A percentile compares a stretch with the other conserved stretches of the same genome.
Conservation (phyloP, 176 grass and related monocot genomes). For the Elymus sibiricus region DNA sequence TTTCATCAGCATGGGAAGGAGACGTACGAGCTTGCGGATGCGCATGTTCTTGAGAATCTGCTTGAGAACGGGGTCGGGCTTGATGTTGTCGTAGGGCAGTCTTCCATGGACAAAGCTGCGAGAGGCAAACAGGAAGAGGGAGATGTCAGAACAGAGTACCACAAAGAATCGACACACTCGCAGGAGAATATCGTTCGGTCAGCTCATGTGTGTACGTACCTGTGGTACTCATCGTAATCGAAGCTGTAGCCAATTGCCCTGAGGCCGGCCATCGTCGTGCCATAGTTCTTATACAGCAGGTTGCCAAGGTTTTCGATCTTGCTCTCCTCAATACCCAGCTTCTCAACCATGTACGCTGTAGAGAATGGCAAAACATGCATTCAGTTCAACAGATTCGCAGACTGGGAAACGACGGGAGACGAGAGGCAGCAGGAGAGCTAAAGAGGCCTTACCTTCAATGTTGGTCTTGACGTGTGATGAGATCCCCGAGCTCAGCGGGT, state of each 20-base stretch:
- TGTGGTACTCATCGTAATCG: slow-evolving; percentile 88
- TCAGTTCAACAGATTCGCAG: neutral
- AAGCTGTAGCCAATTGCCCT: slow-evolving; percentile 89
- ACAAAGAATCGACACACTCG: neutral
- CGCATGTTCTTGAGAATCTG: slow-evolving; percentile 84
- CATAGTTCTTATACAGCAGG: slow-evolving; percentile 88
- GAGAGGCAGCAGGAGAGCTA: neutral
- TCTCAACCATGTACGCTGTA: slow-evolving; percentile 82
- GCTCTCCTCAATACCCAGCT: slow-evolving; percentile 75
- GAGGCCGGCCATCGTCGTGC: slow-evolving; percentile 94
- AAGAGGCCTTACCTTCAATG: slow-evolving; percentile 49
- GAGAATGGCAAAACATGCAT: slow-evolving; percentile 9
- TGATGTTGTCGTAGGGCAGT: slow-evolving; percentile 87
- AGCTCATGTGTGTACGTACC: neutral
- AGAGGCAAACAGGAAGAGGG: neutral
- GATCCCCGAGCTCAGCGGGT: slow-evolving; percentile 86
- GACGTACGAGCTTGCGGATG: slow-evolving; percentile 79
- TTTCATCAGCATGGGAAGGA: neutral
- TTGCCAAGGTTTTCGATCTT: slow-evolving; percentile 70
- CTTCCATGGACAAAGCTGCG: slow-evolving; percentile 87
- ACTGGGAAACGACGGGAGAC: neutral
- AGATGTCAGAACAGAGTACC: neutral
- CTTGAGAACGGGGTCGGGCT: slow-evolving; percentile 77
- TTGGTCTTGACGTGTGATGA: slow-evolving; percentile 66
- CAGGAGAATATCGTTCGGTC: neutral